A percentile compares a stretch with the other conserved stretches of the same genome.
phyloP scores from a whole-genome alignment of 345 rosid genomes.

The Linum trigynum region DNA sequence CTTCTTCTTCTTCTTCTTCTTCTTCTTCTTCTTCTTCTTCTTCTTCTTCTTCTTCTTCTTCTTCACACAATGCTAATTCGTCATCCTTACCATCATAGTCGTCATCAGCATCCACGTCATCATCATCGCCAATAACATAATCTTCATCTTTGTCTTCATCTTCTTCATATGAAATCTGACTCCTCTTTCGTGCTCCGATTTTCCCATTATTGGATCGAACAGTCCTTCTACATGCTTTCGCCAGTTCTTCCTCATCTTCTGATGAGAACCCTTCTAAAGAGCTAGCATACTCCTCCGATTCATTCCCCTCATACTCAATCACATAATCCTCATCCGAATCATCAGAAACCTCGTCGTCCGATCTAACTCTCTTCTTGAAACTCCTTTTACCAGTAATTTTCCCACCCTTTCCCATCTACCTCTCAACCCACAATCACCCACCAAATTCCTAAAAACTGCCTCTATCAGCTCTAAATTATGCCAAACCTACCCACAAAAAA shows the following conservation, averaged over 20 bases:
- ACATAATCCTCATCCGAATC: constrained; percentile 98
- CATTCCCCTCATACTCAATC: constrained; percentile 65
- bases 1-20: constrained; percentile 10
- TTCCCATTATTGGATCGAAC: constrained; percentile 9
- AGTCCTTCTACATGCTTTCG: constrained; percentile 20
- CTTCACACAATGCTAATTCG: constrained; percentile 12
- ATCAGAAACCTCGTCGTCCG: constrained; percentile 59
- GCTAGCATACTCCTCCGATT: constrained; percentile 41
- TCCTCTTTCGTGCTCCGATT: constrained; percentile 23
- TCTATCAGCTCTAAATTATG: constrained; percentile 1
- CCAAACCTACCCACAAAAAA: constrained; percentile 23
- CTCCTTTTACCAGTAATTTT: constrained; percentile 40
- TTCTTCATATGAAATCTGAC: constrained; percentile 13
- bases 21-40: constrained; percentile 13
- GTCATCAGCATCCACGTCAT: constrained; percentile 57
- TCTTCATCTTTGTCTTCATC: constrained; percentile 27
- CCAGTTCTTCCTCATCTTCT: constrained; percentile 38
- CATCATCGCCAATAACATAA: constrained; percentile 41
- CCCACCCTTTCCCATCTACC: constrained; percentile 78
- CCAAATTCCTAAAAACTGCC: too few species aligned
- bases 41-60: constrained; percentile 11
- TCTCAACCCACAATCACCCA: constrained; percentile 14
- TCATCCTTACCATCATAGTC: constrained; percentile 15
- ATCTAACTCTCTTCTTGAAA: constrained; percentile 38
- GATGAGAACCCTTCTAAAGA: constrained; percentile 45